phyloP scores from a whole-genome alignment of 2,329 filamentous ascomycete genomes.

The Cytospora piceae region DNA sequence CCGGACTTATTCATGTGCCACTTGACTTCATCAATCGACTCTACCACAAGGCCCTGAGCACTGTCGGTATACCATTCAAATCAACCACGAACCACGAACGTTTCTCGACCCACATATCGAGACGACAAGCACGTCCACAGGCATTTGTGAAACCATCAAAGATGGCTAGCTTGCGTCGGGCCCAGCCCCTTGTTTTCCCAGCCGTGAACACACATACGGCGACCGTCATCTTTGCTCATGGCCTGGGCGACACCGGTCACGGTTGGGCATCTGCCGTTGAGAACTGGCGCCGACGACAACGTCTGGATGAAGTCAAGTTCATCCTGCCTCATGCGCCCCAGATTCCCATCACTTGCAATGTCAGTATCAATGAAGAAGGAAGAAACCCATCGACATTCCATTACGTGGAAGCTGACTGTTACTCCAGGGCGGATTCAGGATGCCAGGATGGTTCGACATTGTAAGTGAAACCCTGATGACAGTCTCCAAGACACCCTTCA shows the following conservation, averaged over 20 bases:
- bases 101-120: neutral
- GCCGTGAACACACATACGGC: constrained; percentile 85
- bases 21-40: constrained; percentile 2
- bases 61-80: neutral
- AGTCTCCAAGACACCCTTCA: neutral
- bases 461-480: constrained; percentile 45
- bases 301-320: constrained; percentile 89
- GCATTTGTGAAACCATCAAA: neutral
- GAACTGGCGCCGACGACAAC: constrained; percentile 79
- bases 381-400: neutral
- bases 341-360: constrained; percentile 77
- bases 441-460: constrained; percentile 91
- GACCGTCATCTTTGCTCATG: constrained; percentile 93
- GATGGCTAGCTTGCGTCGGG: constrained; percentile 37
- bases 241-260: constrained; percentile 80
- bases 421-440: constrained; percentile 60
- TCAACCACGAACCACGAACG: neutral
- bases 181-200: constrained; percentile 70
- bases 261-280: constrained; percentile 84
- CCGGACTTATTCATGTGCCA: neutral
- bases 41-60: constrained; percentile 9
- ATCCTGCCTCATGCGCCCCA: constrained; percentile 88
- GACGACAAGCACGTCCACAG: neutral
- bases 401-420: constrained; percentile 22
- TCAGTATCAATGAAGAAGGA: constrained; percentile 47